Evolutionary conservation across 2,329 filamentous ascomycete genomes (phyloP), one percentile per base, ranked within the genome.

Genomic region (Exophiala sp.): DNA sequence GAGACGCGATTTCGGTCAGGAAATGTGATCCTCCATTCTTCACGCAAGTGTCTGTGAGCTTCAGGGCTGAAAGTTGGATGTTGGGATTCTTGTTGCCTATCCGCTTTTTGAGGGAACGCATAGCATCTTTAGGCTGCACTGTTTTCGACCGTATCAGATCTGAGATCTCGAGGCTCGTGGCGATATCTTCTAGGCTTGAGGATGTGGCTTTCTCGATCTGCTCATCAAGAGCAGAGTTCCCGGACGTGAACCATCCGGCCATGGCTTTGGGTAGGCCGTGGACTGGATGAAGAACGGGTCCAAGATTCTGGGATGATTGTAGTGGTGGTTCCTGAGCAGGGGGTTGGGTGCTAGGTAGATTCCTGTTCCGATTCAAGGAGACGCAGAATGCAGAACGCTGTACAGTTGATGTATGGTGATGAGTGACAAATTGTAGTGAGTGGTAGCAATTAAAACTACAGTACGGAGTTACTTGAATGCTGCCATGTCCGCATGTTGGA

Each of bases 21-120:
- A 99, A 99, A 73, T 99, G 94, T 36, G 87, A 83, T 63, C 94
- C 94, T 55, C 94, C 94, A 77, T 99, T 99, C 77, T 99, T 99
- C 58, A 97, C 91, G 69, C 94, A 99, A 1, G 94, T 97, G 75
- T 99, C 94, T 62, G 91, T 96, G 66, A 99, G 90, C 72, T 94
- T 95, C 51, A 99, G 76, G n/a, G 94, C 88, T 64, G 91, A 94
- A 34, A 99, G 79, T 76, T 99, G 94, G 34, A 94, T 86, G 71
- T 99, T 99, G 34, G 94, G 94, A 68, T 99, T 99, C 79, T 91
- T 95, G 78, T 96, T 91, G 73, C 89, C 91, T 77, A 99, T 91
- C 70, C 94, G 86, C 69, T 85, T 85, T 76, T 96, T 97, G 66
- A 99, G 78, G 40, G 90, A 92, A 70, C 91, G 89, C 94, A 99